Percentiles rank a stretch among this genome's conserved stretches.
phyloP scores from a whole-genome alignment of 2,329 filamentous ascomycete species.

The Aspergillus latus region DNA sequence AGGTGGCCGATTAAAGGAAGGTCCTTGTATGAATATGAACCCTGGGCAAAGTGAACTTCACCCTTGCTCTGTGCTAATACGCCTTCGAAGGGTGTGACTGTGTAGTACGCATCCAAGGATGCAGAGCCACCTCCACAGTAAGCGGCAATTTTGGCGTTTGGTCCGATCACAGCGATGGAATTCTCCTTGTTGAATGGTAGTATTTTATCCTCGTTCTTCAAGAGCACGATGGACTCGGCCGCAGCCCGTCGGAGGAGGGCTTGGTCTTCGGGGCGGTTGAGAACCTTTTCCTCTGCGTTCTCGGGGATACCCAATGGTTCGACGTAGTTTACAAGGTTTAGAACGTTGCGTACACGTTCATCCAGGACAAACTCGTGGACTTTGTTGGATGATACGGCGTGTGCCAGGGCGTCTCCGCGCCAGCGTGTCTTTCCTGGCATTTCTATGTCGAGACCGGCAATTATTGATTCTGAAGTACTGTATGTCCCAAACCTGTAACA shows the following conservation, averaged over 20 bases:
- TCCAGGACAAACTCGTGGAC: slow-evolving; percentile 57
- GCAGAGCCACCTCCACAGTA: slow-evolving; percentile 66
- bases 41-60: slow-evolving; percentile 55
- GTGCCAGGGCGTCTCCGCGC: slow-evolving; percentile 41
- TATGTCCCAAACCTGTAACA: slow-evolving; percentile 48
- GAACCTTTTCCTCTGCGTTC: slow-evolving; percentile 53
- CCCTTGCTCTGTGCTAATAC: slow-evolving; percentile 38
- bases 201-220: slow-evolving; percentile 68
- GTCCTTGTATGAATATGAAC: slow-evolving; percentile 65
- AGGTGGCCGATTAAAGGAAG: slow-evolving; percentile 59
- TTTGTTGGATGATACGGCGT: slow-evolving; percentile 56
- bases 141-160: slow-evolving; percentile 50
- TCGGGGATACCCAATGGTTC: slow-evolving; percentile 56
- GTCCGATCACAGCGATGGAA: slow-evolving; percentile 55
- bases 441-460: slow-evolving; percentile 49
- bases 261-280: slow-evolving; percentile 62
- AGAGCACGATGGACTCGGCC: slow-evolving; percentile 68
- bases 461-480: slow-evolving; percentile 45
- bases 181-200: slow-evolving; percentile 57
- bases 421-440: slow-evolving; percentile 50
- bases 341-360: slow-evolving; percentile 57
- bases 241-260: slow-evolving; percentile 65
- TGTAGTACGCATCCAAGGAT: slow-evolving; percentile 49
- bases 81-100: slow-evolving; percentile 47
- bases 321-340: slow-evolving; percentile 61